These are phyloP conservation scores for Epithemia pelagica DNA, from an alignment of 108 stramenopile genomes.

Conservation along the genomic window DNA sequence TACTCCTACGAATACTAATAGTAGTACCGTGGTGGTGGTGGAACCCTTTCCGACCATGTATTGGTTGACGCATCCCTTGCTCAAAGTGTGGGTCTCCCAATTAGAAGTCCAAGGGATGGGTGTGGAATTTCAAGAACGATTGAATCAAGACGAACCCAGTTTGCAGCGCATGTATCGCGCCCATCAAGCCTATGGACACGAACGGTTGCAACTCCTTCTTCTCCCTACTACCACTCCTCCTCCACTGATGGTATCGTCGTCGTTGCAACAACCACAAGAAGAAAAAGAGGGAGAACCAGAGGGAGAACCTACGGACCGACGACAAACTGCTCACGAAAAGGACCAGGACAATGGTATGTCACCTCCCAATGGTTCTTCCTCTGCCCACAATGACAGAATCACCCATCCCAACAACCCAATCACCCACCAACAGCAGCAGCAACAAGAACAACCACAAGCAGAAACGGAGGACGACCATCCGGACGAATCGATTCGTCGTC, in stretches of 20 bases:
- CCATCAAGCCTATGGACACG: slow-evolving; percentile 55
- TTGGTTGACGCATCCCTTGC: slow-evolving; percentile 69
- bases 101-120: slow-evolving; percentile 44
- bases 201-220: slow-evolving; percentile 37
- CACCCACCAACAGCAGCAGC: not conserved
- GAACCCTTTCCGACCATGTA: slow-evolving; percentile 85
- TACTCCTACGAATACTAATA: not conserved
- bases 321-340: not conserved
- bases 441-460: not conserved
- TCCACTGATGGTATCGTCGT: slow-evolving; percentile 18
- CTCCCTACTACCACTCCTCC: slow-evolving; percentile 22
- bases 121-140: slow-evolving; percentile 13
- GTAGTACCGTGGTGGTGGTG: slow-evolving; percentile 21
- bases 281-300: not conserved
- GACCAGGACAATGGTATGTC: not conserved
- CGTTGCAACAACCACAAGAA: not conserved
- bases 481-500: slow-evolving; percentile 2
- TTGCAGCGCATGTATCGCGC: slow-evolving; percentile 64
- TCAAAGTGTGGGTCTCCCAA: slow-evolving; percentile 47
- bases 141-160: slow-evolving; percentile 13
- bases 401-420: too few species aligned
- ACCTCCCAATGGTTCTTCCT: not conserved
- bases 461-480: not conserved
- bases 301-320: not conserved
- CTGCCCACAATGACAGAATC: not conserved